A percentile compares a stretch with the other conserved stretches of the same genome.
phyloP scores from a whole-genome alignment of 2,329 filamentous ascomycete species.

The Chaetomium sp. region DNA sequence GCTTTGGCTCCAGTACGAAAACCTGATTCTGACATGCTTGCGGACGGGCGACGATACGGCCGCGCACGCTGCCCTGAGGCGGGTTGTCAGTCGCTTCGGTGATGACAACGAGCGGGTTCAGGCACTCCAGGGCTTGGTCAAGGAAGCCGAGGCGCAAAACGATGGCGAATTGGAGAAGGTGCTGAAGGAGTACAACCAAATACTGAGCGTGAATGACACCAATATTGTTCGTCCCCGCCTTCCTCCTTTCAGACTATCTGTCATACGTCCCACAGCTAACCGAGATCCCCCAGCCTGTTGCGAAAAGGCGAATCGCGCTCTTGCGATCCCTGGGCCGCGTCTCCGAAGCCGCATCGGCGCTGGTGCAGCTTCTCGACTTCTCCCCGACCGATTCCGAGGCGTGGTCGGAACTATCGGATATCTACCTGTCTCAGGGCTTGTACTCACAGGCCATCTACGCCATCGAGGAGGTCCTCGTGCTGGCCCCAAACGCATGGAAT shows the following conservation, averaged over 20 bases:
- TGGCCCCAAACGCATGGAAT: slow-evolving; percentile 92
- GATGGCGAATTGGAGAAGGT: slow-evolving; percentile 60
- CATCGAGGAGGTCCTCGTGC: slow-evolving; percentile 80
- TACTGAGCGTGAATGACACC: slow-evolving; percentile 65
- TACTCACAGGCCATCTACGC: slow-evolving; percentile 81
- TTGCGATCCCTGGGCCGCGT: slow-evolving; percentile 65
- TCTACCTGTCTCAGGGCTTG: slow-evolving; percentile 74
- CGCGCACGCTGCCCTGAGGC: slow-evolving; percentile 67
- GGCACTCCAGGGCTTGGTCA: slow-evolving; percentile 73
- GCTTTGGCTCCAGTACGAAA: slow-evolving; percentile 80
- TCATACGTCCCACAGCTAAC: slow-evolving; percentile 15
- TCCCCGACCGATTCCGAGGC: slow-evolving; percentile 86
- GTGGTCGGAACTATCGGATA: slow-evolving; percentile 84
- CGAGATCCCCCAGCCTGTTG: slow-evolving; percentile 57
- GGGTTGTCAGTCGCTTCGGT: slow-evolving; percentile 75
- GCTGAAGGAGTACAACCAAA: slow-evolving; percentile 69
- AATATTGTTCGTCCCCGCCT: slow-evolving; percentile 61
- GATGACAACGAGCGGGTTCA: slow-evolving; percentile 77
- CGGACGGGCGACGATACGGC: slow-evolving; percentile 75
- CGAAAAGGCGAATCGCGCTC: slow-evolving; percentile 77
- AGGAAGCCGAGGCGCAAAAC: slow-evolving; percentile 71
- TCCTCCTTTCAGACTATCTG: not conserved
- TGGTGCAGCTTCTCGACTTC: slow-evolving; percentile 71
- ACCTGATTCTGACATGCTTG: slow-evolving; percentile 76
- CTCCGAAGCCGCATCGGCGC: slow-evolving; percentile 65